Evolutionary conservation across 139 green algal genomes (phyloP).

Genomic region (Tetraselmis chui): DNA sequence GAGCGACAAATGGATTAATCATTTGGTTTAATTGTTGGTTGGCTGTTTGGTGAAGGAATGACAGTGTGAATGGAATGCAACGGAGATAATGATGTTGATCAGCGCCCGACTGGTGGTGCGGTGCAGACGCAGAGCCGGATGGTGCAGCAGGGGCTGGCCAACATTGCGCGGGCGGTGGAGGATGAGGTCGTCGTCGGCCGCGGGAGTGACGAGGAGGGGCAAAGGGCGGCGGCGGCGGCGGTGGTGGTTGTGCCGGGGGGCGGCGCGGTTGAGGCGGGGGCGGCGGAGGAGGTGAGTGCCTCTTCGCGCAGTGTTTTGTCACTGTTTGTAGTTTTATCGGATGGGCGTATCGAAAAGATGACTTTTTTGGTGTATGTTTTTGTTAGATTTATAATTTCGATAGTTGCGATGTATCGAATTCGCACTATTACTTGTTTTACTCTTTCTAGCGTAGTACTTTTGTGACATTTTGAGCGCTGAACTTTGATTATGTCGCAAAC

Average conservation of each 20-base stretch:
- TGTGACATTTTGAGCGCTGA: too few relatives aligned
- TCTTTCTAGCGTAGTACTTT: background rate
- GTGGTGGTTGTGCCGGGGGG: background rate
- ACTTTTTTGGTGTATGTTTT: background rate
- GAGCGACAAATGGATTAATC: background rate
- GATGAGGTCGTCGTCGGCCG: too few relatives aligned
- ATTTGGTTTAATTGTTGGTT: background rate
- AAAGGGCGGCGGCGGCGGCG: background rate
- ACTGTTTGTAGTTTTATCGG: background rate
- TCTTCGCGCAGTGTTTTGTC: background rate
- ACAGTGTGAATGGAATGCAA: background rate
- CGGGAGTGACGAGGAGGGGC: background rate
- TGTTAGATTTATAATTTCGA: background rate
- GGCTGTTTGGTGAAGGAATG: background rate
- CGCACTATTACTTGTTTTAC: too few relatives aligned
- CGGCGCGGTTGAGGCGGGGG: background rate
- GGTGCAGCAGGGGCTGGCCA: background rate
- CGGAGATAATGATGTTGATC: background rate
- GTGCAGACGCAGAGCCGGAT: background rate
- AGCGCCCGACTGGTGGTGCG: background rate
- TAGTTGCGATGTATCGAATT: too few relatives aligned
- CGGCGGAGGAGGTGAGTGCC: background rate
- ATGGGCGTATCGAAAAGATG: background rate
- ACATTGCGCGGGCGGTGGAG: background rate
- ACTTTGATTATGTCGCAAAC: too few relatives aligned